phyloP scores from a whole-genome alignment of 768 basidiomycete genomes.

The Psilocybe tampanensis region DNA sequence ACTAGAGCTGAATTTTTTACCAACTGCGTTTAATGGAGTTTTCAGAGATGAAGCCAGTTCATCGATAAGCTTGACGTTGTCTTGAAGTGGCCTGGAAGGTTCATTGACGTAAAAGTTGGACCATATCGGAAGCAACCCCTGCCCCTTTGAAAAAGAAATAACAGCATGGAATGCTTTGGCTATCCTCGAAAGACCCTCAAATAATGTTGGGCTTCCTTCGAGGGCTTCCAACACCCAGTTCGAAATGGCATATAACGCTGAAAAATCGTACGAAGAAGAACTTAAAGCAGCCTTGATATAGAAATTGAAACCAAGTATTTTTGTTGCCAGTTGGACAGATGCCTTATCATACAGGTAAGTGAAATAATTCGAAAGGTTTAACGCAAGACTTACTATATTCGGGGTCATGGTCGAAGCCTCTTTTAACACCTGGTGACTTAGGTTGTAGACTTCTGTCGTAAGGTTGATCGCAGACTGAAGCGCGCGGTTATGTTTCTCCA shows the following conservation, averaged over 20 bases:
- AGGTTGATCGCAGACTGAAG: conserved; percentile 10
- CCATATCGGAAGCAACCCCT: conserved; percentile 78
- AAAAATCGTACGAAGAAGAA: conserved; percentile 59
- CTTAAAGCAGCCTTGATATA: conserved; percentile 46
- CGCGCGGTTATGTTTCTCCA: conserved; percentile 10
- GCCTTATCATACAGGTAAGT: conserved; percentile 19
- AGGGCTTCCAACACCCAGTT: conserved; percentile 52
- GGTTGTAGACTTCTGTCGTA: conserved; percentile 4
- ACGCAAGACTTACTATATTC: conserved; percentile 4
- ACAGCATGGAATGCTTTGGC: conserved; percentile 44
- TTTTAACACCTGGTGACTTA: conserved; percentile 3
- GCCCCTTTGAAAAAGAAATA: conserved; percentile 68
- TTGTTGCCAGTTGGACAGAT: conserved; percentile 33
- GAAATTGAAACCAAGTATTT: conserved; percentile 39
- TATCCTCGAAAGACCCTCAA: conserved; percentile 32
- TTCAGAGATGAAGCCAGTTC: conserved; percentile 16
- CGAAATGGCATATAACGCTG: conserved; percentile 60
- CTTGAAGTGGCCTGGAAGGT: conserved; percentile 11
- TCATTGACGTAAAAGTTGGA: conserved; percentile 39
- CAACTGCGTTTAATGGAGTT: conserved; percentile 18
- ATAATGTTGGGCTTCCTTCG: conserved; percentile 31
- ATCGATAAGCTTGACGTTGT: conserved; percentile 12
- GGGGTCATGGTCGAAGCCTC: not conserved
- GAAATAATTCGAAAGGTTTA: not conserved
- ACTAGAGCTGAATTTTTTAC: conserved; percentile 6